A percentile compares a stretch with the other conserved stretches of the same genome.
Evolutionary conservation across 2,329 filamentous ascomycete species (phyloP).

Genomic region (Chrysosporium queenslandicum): DNA sequence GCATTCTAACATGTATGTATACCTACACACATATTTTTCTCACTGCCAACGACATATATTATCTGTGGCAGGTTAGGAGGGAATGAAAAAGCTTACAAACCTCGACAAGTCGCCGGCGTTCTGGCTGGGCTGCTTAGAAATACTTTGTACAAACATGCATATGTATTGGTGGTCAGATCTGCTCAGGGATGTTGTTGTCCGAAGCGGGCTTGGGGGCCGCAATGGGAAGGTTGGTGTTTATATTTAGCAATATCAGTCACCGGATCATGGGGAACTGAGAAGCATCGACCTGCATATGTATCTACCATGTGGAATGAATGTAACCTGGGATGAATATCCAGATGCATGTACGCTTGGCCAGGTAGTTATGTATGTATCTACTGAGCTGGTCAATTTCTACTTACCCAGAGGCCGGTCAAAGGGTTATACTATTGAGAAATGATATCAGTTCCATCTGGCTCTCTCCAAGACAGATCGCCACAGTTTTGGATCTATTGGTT

Average conservation of each 20-base stretch:
- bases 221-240: background rate
- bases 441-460: no score
- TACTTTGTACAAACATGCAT: no score
- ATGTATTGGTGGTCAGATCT: background rate
- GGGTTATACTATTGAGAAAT: no score
- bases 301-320: background rate
- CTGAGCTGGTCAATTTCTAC: no score
- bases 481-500: no score
- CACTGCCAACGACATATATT: background rate
- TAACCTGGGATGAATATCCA: background rate
- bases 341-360: no score
- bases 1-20: background rate
- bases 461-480: no score
- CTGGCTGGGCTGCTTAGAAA: no score
- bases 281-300: background rate
- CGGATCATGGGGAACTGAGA: background rate
- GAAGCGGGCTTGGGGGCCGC: background rate
- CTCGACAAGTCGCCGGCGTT: background rate
- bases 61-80: background rate
- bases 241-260: background rate
- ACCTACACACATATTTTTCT: background rate
- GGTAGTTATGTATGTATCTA: background rate
- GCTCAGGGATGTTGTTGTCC: background rate
- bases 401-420: no score
- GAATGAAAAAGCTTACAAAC: background rate